Evolutionary conservation across 176 grass and related monocot species (phyloP), one percentile per base, ranked within the genome.

Genomic region (Melocanna baccifera): DNA sequence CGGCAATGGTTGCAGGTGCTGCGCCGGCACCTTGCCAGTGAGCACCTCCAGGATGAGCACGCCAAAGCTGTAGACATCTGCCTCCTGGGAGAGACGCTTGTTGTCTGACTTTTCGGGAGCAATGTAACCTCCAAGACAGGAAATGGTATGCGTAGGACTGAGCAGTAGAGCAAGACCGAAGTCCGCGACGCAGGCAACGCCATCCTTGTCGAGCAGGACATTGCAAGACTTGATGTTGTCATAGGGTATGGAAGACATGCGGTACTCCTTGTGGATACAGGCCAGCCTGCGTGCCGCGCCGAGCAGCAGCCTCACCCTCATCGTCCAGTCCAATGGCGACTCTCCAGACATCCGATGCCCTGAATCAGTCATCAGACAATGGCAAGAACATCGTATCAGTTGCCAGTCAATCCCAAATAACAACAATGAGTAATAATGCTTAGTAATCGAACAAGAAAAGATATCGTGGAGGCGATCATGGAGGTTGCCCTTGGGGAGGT

Each of bases 221-320:
- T 95, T 95, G 73, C 90, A 66, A 51, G 93, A 95, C 78, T 95
- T 95, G 76, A 95, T 30, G 83, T 92, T 95, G 76, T 90, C 93
- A 40, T 95, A 90, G 53, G 93, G 88, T 5, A 92, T 79, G 20
- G 83, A 32, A 3, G 90, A 88, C 40, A 63, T 69, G 52, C 59
- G 76, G 75, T 92, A 92, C 88, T 86, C 88, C 48, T 77, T 29
- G 76, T 95, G 93, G 81, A 95, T 89, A 72, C 86, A 85, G 0
- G 93, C 88, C 57, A 95, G 82, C 2, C 93, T 88, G 39, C 88
- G 79, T 29, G 93, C 90, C 53, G 83, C 86, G 15, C 90, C 90
- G 4, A 91, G 83, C 61, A 92, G 40, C 84, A 92, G 12, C 20
- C 76, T 81, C 79, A 92, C 85, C 43, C 93, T 87, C 40, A 83